Conservation (phyloP, 495 filamentous ascomycete species). For the Trichocladium uniseriatum region DNA sequence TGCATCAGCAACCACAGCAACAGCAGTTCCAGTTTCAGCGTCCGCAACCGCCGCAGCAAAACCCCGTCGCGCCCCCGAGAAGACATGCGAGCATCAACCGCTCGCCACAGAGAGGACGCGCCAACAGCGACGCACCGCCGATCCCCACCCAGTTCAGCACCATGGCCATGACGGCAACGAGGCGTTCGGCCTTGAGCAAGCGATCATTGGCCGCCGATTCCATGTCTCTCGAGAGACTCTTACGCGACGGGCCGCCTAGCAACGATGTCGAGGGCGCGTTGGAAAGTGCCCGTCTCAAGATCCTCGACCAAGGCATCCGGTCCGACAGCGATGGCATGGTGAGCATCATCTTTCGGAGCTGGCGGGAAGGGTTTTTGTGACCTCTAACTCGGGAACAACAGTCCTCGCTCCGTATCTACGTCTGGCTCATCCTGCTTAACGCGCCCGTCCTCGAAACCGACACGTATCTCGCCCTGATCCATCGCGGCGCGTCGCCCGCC, state of each 20-base stretch:
- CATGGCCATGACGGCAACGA: slow-evolving; percentile 30
- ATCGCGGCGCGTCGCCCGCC: slow-evolving; percentile 84
- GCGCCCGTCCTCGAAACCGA: slow-evolving; percentile 75
- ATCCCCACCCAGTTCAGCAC: slow-evolving; percentile 12
- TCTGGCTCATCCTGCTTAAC: slow-evolving; percentile 88
- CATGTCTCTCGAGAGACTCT: slow-evolving; percentile 54
- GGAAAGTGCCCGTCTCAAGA: slow-evolving; percentile 63
- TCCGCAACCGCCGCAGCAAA: slow-evolving; percentile 13
- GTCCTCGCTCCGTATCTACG: slow-evolving; percentile 90
- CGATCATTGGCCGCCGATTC: slow-evolving; percentile 47
- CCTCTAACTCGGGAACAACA: slow-evolving; percentile 27
- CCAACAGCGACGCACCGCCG: slow-evolving; percentile 61
- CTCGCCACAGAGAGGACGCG: slow-evolving; percentile 52
- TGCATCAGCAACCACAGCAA: slow-evolving; percentile 20
- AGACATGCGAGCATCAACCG: slow-evolving; percentile 34
- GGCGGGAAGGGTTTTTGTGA: background rate
- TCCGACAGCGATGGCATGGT: slow-evolving; percentile 89
- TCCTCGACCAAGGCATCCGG: slow-evolving; percentile 70
- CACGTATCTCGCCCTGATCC: slow-evolving; percentile 79
- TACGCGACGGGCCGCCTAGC: slow-evolving; percentile 64
- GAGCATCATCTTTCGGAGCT: slow-evolving; percentile 11
- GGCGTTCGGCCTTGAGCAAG: slow-evolving; percentile 45
- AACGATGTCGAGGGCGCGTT: slow-evolving; percentile 58
- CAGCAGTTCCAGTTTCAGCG: slow-evolving; percentile 24
- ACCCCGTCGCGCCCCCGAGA: slow-evolving; percentile 13